Evolutionary conservation across 2,329 filamentous ascomycete species (phyloP).

Genomic region (Pezicula rhizophila): DNA sequence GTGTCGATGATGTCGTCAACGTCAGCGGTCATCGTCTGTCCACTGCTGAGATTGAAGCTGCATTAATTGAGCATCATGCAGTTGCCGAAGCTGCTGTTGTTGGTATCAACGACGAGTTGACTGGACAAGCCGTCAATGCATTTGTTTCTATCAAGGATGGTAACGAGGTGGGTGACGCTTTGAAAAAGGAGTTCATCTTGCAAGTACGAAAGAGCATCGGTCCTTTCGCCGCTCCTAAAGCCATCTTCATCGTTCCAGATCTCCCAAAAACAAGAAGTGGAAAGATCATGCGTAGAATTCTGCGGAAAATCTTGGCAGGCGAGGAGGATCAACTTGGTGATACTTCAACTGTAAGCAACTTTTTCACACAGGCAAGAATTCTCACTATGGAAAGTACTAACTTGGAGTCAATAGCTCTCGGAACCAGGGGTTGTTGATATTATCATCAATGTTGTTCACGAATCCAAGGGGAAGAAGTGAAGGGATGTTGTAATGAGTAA

Average conservation of each 20-base stretch:
- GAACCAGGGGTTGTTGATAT: slow-evolving; percentile 84
- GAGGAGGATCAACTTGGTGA: slow-evolving; percentile 97
- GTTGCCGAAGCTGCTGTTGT: slow-evolving; percentile 95
- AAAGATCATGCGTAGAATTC: slow-evolving; percentile 97
- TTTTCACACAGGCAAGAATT: not conserved
- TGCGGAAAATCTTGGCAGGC: slow-evolving; percentile 94
- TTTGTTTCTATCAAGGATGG: slow-evolving; percentile 91
- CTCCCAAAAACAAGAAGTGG: slow-evolving; percentile 95
- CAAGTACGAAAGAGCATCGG: slow-evolving; percentile 97
- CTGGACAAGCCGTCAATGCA: slow-evolving; percentile 93
- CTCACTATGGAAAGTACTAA: slow-evolving; percentile 10
- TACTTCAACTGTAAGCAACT: slow-evolving; percentile 63
- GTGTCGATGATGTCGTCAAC: slow-evolving; percentile 98
- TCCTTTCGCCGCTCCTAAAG: slow-evolving; percentile 94
- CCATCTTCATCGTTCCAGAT: slow-evolving; percentile 83
- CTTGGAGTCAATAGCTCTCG: slow-evolving; percentile 55
- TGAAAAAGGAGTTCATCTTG: slow-evolving; percentile 88
- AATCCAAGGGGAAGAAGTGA: slow-evolving; percentile 21
- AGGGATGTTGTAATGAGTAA: not conserved
- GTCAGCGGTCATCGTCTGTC: slow-evolving; percentile 94
- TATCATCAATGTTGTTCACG: slow-evolving; percentile 71
- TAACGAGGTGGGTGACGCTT: slow-evolving; percentile 67
- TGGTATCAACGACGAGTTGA: slow-evolving; percentile 86
- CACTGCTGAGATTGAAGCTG: slow-evolving; percentile 96
- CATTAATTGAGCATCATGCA: slow-evolving; percentile 82